Percentiles rank a stretch among this genome's conserved stretches.
phyloP scores from a whole-genome alignment of 176 grass and related monocot genomes.

The Lolium perenne region DNA sequence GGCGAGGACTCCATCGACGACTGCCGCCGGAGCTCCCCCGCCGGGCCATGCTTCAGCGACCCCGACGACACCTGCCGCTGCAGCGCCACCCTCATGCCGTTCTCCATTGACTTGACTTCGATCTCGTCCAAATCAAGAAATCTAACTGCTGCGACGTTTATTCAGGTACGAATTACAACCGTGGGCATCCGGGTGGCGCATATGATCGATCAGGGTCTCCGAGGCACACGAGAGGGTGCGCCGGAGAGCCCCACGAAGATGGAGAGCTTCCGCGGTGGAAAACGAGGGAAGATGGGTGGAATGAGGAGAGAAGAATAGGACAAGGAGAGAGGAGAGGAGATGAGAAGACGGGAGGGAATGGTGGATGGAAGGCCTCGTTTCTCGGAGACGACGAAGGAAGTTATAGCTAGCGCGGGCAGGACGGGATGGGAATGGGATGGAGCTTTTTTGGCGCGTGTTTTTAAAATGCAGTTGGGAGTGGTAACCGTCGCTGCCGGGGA shows the following conservation, averaged over 20 bases:
- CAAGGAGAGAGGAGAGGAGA: constrained; percentile 14
- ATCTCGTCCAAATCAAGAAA: neutral
- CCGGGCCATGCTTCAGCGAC: constrained; percentile 54
- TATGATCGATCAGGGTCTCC: constrained; percentile 43
- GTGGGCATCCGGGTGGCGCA: neutral
- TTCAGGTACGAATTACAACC: neutral
- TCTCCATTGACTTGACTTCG: constrained; percentile 37
- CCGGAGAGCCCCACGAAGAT: constrained; percentile 53
- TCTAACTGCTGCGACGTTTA: neutral
- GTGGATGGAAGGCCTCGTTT: constrained; percentile 44
- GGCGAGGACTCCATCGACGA: constrained; percentile 69
- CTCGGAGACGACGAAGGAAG: constrained; percentile 17
- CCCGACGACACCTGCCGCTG: constrained; percentile 80
- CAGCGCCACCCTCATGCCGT: constrained; percentile 55
- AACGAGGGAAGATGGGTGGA: neutral
- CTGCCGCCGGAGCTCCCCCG: constrained; percentile 64
- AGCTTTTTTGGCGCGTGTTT: constrained; percentile 54
- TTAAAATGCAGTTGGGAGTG: constrained; percentile 39
- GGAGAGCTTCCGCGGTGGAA: constrained; percentile 23
- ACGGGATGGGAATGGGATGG: neutral
- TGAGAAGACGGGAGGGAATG: constrained; percentile 26
- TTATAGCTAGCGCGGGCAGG: neutral
- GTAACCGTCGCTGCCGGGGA: constrained; percentile 35
- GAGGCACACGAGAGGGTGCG: constrained; percentile 71
- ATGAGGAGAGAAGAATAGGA: constrained; percentile 19